Conservation (phyloP, 73 alveolate genomes). For the Stentor coeruleus region DNA sequence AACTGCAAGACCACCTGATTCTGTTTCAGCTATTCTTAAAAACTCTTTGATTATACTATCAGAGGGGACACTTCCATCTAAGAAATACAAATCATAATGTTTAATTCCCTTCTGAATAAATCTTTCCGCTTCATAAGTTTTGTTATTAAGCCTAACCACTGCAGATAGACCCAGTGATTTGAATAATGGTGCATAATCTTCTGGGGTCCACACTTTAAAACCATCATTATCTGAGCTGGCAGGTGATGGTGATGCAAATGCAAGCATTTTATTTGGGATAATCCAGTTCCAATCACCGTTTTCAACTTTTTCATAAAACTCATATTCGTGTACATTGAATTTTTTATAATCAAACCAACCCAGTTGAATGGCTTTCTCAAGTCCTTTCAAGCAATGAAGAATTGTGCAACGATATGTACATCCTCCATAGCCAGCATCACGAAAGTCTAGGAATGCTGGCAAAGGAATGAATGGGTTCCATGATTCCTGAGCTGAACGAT, state of each 20-base stretch:
- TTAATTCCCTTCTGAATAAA: slow-evolving; percentile 64
- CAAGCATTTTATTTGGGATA: slow-evolving; percentile 68
- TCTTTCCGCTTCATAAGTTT: slow-evolving; percentile 65
- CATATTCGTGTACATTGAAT: slow-evolving; percentile 70
- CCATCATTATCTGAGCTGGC: slow-evolving; percentile 51
- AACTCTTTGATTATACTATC: slow-evolving; percentile 70
- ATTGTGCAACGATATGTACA: slow-evolving; percentile 88
- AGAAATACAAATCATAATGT: slow-evolving; percentile 82
- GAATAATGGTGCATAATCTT: slow-evolving; percentile 90
- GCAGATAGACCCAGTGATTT: slow-evolving; percentile 70
- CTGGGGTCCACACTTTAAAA: slow-evolving; percentile 72
- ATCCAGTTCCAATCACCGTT: slow-evolving; percentile 88
- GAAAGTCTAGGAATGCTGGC: slow-evolving; percentile 66
- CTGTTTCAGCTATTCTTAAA: slow-evolving; percentile 77
- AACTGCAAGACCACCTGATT: slow-evolving; percentile 85
- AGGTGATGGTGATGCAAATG: slow-evolving; percentile 67
- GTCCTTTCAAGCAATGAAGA: slow-evolving; percentile 76
- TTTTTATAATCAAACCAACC: slow-evolving; percentile 75
- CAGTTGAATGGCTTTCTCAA: slow-evolving; percentile 58
- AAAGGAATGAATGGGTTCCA: slow-evolving; percentile 65
- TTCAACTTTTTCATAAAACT: slow-evolving; percentile 78
- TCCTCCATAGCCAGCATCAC: slow-evolving; percentile 90
- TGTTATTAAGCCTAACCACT: slow-evolving; percentile 83
- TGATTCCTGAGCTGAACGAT: slow-evolving; percentile 84
- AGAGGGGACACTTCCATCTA: slow-evolving; percentile 93